Conservation (phyloP, 352 stramenopile species). For the Phytophthora pseudosyringae region DNA sequence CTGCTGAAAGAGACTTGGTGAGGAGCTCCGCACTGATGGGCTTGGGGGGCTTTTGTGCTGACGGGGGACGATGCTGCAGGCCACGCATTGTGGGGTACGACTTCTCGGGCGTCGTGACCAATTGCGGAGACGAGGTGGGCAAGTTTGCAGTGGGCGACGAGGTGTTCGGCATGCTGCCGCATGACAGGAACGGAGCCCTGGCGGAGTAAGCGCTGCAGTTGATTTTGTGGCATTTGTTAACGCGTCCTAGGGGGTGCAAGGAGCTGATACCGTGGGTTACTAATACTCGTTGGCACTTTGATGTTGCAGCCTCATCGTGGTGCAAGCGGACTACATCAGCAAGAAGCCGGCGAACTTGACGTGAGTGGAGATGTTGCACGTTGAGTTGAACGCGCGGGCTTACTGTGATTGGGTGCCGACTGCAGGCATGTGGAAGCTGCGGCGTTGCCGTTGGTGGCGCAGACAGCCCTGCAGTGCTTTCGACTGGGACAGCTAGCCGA, state of each 20-base stretch:
- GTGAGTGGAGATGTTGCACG: constrained; percentile 23
- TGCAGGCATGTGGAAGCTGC: constrained; percentile 72
- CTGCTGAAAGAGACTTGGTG: constrained; percentile 53
- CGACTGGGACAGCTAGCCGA: constrained; percentile 53
- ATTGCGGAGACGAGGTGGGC: constrained; percentile 58
- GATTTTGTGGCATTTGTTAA: no score
- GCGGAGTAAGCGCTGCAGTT: constrained; percentile 57
- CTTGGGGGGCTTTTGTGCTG: not conserved
- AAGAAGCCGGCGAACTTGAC: constrained; percentile 75
- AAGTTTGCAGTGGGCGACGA: constrained; percentile 67
- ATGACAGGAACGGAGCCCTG: constrained; percentile 64
- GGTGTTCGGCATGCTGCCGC: constrained; percentile 78
- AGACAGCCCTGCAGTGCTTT: constrained; percentile 63
- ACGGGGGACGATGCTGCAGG: constrained; percentile 32
- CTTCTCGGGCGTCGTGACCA: constrained; percentile 65
- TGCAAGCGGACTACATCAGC: constrained; percentile 63
- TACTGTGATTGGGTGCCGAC: not conserved
- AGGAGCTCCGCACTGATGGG: not conserved
- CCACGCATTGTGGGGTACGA: constrained; percentile 78
- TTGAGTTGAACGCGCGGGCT: not conserved
- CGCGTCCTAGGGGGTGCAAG: not conserved
- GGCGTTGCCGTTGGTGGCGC: constrained; percentile 60
- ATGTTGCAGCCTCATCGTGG: constrained; percentile 50
- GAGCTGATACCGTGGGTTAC: not conserved
- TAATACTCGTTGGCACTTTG: not conserved